Conservation (phyloP, 164 flowering plant species). For the Umbilicus rupestris region DNA sequence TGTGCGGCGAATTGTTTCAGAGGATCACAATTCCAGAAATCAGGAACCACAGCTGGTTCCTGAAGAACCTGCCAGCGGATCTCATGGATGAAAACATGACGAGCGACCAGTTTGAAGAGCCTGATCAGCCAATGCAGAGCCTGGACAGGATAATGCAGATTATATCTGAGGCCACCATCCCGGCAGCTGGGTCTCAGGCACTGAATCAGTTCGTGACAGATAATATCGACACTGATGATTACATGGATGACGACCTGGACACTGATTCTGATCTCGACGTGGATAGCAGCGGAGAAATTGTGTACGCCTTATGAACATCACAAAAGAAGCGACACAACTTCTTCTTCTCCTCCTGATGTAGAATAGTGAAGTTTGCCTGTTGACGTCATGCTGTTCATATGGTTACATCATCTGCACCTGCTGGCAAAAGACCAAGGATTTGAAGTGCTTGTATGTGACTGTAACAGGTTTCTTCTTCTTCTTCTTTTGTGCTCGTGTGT, state of each 20-base stretch:
- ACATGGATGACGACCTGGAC: constrained; percentile 59
- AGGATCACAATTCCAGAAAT: constrained; percentile 57
- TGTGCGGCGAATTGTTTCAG: constrained; percentile 21
- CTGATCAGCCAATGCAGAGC: constrained; percentile 70
- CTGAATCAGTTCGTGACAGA: constrained; percentile 27
- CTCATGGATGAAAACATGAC: constrained; percentile 47
- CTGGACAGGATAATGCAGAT: constrained; percentile 57
- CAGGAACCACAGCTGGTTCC: constrained; percentile 48
- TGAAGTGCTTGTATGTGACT: not conserved
- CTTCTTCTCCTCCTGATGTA: not conserved
- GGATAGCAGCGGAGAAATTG: constrained; percentile 66
- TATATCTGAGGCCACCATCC: constrained; percentile 62
- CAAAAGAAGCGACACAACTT: not conserved
- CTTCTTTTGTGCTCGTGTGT: too few relatives aligned
- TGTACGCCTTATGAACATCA: constrained; percentile 35
- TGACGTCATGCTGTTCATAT: not conserved
- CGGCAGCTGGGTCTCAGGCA: constrained; percentile 31
- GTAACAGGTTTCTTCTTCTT: too few relatives aligned
- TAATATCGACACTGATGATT: constrained; percentile 39
- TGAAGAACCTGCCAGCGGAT: constrained; percentile 59
- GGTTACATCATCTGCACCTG: not conserved
- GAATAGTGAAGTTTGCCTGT: not conserved
- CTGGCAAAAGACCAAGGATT: not conserved
- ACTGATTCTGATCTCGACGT: constrained; percentile 50
- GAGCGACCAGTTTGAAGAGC: constrained; percentile 49